These are phyloP conservation scores for Tetradesmus lagerheimii DNA, from an alignment of 139 green algal species.

Conservation along the genomic window DNA sequence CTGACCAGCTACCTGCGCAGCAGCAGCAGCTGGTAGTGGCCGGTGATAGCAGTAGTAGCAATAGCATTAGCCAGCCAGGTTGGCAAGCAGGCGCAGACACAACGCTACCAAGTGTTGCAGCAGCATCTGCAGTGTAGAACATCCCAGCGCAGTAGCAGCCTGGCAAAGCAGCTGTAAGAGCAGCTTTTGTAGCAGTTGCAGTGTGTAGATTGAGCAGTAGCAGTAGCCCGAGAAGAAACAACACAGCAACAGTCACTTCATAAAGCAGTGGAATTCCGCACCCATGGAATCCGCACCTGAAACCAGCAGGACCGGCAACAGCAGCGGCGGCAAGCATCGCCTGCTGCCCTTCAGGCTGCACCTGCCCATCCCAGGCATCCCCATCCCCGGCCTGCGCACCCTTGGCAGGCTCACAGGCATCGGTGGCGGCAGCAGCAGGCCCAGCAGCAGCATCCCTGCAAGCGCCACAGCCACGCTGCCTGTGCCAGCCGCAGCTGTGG, in stretches of 20 bases:
- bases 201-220: background rate
- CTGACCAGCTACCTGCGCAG: background rate
- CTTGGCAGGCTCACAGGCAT: slow-evolving; percentile 13
- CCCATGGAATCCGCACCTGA: background rate
- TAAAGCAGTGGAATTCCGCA: background rate
- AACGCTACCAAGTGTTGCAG: background rate
- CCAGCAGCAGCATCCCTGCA: slow-evolving; percentile 34
- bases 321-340: slow-evolving; percentile 17
- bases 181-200: background rate
- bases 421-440: slow-evolving; percentile 12
- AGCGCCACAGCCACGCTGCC: background rate
- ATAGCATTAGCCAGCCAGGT: slow-evolving; percentile 18
- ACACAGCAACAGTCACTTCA: background rate
- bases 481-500: background rate
- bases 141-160: background rate
- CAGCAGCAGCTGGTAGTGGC: slow-evolving; percentile 48
- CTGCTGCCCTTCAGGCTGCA: slow-evolving; percentile 41
- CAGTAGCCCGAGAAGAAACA: background rate
- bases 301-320: background rate
- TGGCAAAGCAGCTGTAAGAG: background rate
- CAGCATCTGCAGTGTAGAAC: background rate
- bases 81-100: background rate
- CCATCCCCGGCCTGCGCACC: slow-evolving; percentile 10
- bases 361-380: slow-evolving; percentile 42
- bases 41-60: slow-evolving; percentile 15